phyloP scores from a whole-genome alignment of 352 stramenopile genomes.

The Pythium biforme region DNA sequence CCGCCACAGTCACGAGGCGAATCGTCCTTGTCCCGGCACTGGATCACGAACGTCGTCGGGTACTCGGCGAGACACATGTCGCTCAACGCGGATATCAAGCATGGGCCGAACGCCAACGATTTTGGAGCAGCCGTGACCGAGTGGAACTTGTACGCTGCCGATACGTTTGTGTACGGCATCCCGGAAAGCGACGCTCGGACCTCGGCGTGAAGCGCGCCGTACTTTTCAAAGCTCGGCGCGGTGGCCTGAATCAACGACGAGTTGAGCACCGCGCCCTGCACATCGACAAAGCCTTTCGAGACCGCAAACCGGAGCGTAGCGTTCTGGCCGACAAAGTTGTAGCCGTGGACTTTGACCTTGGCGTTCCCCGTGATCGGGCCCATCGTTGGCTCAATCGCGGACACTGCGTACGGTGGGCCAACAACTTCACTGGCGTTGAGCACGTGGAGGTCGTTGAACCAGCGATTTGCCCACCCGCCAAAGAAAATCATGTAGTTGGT shows the following conservation, averaged over 20 bases:
- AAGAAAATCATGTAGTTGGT: constrained; percentile 93
- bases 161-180: constrained; percentile 92
- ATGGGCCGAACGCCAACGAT: constrained; percentile 94
- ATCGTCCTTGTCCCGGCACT: constrained; percentile 89
- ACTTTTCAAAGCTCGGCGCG: constrained; percentile 94
- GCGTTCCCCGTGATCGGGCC: constrained; percentile 94
- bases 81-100: constrained; percentile 61
- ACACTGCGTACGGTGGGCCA: constrained; percentile 95
- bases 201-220: constrained; percentile 85
- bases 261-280: constrained; percentile 84
- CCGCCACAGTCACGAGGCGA: constrained; percentile 91
- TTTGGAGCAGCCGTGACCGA: constrained; percentile 90
- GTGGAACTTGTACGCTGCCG: constrained; percentile 90
- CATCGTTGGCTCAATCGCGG: constrained; percentile 84
- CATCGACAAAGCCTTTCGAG: constrained; percentile 92
- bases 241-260: constrained; percentile 87
- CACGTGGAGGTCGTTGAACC: constrained; percentile 92
- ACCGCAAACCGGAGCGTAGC: constrained; percentile 92
- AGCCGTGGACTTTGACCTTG: constrained; percentile 87
- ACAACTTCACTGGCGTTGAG: constrained; percentile 95
- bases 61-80: constrained; percentile 67
- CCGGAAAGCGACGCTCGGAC: constrained; percentile 89
- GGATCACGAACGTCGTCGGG: constrained; percentile 91
- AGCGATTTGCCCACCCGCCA: constrained; percentile 95
- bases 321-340: constrained; percentile 90